Conservation (phyloP, 2,329 filamentous ascomycete species). For the Microsporum audouinii region DNA sequence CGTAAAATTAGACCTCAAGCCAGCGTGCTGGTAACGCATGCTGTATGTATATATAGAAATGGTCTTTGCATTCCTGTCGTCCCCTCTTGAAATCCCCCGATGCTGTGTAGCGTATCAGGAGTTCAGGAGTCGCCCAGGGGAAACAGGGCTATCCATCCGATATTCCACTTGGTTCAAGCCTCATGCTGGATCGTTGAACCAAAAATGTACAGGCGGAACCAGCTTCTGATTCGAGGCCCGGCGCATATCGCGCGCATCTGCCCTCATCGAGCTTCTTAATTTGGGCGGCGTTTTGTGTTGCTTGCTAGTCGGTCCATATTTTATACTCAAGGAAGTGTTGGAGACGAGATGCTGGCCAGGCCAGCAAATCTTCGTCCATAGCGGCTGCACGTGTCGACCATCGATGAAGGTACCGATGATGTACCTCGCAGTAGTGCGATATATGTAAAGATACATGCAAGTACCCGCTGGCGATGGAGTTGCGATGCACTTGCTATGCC, state of each 20-base stretch:
- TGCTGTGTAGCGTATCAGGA: background rate
- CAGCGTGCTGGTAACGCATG: background rate
- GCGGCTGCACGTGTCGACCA: background rate
- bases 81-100: background rate
- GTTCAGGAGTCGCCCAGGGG: background rate
- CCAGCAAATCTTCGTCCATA: background rate
- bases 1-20: background rate
- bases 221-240: constrained; percentile 2
- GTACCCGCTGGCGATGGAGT: background rate
- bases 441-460: background rate
- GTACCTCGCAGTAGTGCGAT: constrained; percentile 1
- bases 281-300: background rate
- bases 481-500: background rate
- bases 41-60: background rate
- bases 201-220: background rate
- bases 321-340: background rate
- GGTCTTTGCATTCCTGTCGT: background rate
- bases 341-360: background rate
- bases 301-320: background rate
- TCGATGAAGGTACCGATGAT: background rate
- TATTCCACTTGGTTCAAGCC: background rate
- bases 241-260: constrained; percentile 2
- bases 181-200: background rate
- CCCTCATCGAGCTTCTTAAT: background rate
- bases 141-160: background rate